Conservation (phyloP, 106 monocot species). For the Vanilla planifolia region DNA sequence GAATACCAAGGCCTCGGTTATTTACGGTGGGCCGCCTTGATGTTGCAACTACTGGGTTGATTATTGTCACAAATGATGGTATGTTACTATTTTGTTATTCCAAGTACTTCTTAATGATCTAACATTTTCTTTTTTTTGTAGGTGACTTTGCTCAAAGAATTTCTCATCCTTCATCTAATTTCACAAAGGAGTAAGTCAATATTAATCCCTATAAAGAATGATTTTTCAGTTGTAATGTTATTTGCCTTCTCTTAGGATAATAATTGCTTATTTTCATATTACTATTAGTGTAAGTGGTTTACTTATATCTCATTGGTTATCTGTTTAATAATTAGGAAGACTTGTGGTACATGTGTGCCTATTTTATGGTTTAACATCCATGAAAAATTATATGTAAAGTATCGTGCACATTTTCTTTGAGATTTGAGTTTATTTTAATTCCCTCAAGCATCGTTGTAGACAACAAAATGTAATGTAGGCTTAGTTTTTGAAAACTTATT, state of each 20-base stretch:
- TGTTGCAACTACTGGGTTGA: constrained; percentile 92
- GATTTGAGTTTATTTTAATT: no score
- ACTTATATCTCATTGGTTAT: neutral
- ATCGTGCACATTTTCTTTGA: no score
- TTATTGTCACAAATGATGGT: constrained; percentile 98
- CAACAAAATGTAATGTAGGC: neutral
- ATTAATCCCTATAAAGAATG: neutral
- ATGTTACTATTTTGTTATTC: constrained; percentile 11
- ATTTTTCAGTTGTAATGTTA: neutral
- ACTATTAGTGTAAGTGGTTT: neutral
- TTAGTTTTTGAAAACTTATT: neutral
- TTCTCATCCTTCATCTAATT: constrained; percentile 89
- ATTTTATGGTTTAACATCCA: no score
- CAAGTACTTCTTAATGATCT: neutral
- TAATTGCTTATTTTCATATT: neutral
- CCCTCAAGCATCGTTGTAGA: neutral
- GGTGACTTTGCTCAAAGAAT: constrained; percentile 93
- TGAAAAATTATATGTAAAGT: no score
- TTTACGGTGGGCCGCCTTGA: constrained; percentile 98
- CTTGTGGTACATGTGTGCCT: no score
- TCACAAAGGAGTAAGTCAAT: constrained; percentile 84
- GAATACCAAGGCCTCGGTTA: constrained; percentile 74
- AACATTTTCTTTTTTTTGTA: constrained; percentile 9
- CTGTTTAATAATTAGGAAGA: neutral
- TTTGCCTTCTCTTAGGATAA: neutral